Evolutionary conservation across 345 rosid genomes (phyloP).

Genomic region (Aethionema arabicum): DNA sequence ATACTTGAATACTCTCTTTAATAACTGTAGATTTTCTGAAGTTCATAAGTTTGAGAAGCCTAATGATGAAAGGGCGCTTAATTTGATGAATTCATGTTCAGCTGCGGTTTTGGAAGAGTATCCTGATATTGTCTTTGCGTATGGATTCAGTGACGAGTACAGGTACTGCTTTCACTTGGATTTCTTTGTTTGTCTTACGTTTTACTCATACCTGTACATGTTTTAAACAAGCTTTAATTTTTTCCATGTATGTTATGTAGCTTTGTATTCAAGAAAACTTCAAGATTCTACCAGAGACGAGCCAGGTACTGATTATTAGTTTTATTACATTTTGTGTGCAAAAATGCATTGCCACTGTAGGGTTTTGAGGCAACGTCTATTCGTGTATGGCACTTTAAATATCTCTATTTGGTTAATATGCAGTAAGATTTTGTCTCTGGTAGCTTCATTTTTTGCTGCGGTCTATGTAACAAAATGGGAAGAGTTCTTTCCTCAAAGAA

Average conservation of each 20-base stretch:
- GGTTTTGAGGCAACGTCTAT: no score
- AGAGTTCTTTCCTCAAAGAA: slow-evolving; percentile 56
- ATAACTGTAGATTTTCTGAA: slow-evolving; percentile 52
- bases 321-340: not conserved
- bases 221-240: not conserved
- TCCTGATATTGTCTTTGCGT: slow-evolving; percentile 77
- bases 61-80: slow-evolving; percentile 59
- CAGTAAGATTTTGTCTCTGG: slow-evolving; percentile 79
- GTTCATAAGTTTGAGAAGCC: slow-evolving; percentile 78
- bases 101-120: slow-evolving; percentile 59
- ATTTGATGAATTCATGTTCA: slow-evolving; percentile 75
- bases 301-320: slow-evolving; percentile 51
- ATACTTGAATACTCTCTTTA: not conserved
- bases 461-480: slow-evolving; percentile 68
- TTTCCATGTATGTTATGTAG: slow-evolving; percentile 38
- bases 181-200: not conserved
- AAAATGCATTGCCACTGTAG: not conserved
- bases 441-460: slow-evolving; percentile 72
- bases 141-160: slow-evolving; percentile 76
- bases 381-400: slow-evolving; percentile 5
- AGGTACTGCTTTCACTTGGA: slow-evolving; percentile 42
- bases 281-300: slow-evolving; percentile 82
- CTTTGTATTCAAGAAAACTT: slow-evolving; percentile 76
- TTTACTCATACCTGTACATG: not conserved
- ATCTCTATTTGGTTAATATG: slow-evolving; percentile 34